A percentile compares a stretch with the other conserved stretches of the same genome.
Conservation (phyloP, 441 rosid genomes). For the Cnidoscolus chayamansa region DNA sequence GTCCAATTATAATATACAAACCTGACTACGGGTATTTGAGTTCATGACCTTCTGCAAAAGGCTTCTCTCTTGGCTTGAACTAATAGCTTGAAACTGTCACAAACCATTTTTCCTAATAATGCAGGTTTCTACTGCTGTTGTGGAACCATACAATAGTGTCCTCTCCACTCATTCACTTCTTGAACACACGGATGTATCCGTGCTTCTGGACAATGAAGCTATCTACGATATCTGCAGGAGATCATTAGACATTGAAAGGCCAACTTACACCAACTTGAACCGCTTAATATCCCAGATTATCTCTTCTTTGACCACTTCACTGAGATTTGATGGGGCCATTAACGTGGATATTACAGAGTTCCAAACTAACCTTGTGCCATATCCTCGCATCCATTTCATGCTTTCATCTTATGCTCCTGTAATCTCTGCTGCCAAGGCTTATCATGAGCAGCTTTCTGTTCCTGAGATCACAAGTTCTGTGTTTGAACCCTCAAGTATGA, state of each 20-base stretch:
- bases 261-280: slow-evolving; percentile 71
- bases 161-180: slow-evolving; percentile 82
- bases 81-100: background rate
- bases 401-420: slow-evolving; percentile 81
- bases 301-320: slow-evolving; percentile 70
- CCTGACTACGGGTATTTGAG: background rate
- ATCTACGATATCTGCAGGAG: slow-evolving; percentile 76
- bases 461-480: slow-evolving; percentile 76
- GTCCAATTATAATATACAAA: no score
- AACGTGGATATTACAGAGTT: slow-evolving; percentile 79
- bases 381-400: slow-evolving; percentile 87
- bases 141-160: slow-evolving; percentile 78
- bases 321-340: slow-evolving; percentile 87
- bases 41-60: background rate
- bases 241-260: slow-evolving; percentile 77
- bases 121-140: slow-evolving; percentile 82
- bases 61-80: slow-evolving; percentile 8
- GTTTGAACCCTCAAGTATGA: slow-evolving; percentile 77
- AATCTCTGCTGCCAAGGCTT: slow-evolving; percentile 80
- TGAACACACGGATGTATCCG: slow-evolving; percentile 73
- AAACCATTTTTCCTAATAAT: slow-evolving; percentile 3
- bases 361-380: slow-evolving; percentile 84
- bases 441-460: slow-evolving; percentile 71
- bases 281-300: slow-evolving; percentile 69
- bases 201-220: slow-evolving; percentile 79